Evolutionary conservation across 768 basidiomycete species (phyloP).

Genomic region (Boletus rufocinnamomeus): DNA sequence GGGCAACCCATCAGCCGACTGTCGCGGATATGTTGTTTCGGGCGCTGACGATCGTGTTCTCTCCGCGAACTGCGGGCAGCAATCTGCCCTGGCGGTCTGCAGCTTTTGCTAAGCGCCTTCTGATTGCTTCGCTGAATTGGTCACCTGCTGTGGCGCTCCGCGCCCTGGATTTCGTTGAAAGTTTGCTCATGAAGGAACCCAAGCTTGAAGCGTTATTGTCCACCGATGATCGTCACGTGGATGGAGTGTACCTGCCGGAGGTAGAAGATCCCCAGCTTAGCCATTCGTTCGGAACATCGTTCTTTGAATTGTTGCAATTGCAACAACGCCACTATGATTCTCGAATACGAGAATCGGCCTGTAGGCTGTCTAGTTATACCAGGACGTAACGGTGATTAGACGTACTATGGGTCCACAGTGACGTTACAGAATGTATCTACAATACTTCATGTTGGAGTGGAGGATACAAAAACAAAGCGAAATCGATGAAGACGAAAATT

Average conservation of each 20-base stretch:
- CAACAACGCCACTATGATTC: constrained; percentile 63
- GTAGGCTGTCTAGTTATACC: constrained; percentile 50
- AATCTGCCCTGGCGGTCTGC: constrained; percentile 76
- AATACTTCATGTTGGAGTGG: constrained; percentile 26
- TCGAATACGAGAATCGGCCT: constrained; percentile 67
- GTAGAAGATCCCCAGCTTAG: constrained; percentile 87
- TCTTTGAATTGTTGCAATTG: constrained; percentile 81
- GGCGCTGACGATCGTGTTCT: constrained; percentile 80
- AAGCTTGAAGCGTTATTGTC: constrained; percentile 82
- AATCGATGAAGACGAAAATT: constrained; percentile 24
- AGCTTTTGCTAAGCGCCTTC: constrained; percentile 92
- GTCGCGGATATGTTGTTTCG: constrained; percentile 81
- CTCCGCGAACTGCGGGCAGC: constrained; percentile 60
- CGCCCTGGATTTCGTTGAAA: constrained; percentile 70
- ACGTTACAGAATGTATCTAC: constrained; percentile 36
- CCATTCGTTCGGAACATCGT: constrained; percentile 79
- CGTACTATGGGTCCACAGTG: constrained; percentile 29
- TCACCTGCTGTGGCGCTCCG: constrained; percentile 64
- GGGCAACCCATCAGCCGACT: constrained; percentile 35
- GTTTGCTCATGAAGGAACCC: constrained; percentile 72
- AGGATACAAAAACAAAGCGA: constrained; percentile 25
- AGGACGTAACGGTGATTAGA: constrained; percentile 37
- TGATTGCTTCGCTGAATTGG: constrained; percentile 81
- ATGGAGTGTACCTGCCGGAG: constrained; percentile 84
- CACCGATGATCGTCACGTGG: constrained; percentile 81